Percentiles rank a stretch among this genome's conserved stretches.
Conservation (phyloP, 2,329 filamentous ascomycete species). For the Ascomycota sp. region DNA sequence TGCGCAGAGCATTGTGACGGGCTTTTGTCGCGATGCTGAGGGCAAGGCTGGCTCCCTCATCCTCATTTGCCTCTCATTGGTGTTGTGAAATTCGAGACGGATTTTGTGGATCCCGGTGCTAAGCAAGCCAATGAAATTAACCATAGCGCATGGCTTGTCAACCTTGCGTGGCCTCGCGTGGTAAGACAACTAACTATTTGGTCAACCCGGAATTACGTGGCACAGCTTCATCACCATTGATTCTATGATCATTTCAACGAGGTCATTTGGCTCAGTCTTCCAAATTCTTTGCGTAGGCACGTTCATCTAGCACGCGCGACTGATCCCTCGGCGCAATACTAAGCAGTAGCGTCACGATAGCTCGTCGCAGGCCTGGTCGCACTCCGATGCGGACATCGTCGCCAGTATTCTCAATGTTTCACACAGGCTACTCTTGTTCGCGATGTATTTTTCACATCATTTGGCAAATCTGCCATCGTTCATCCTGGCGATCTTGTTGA, state of each 20-base stretch:
- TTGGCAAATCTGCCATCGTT: slow-evolving; percentile 14
- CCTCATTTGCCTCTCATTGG: too few species aligned
- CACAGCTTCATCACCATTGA: background rate
- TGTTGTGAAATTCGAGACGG: too few species aligned
- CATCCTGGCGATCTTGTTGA: slow-evolving; percentile 17
- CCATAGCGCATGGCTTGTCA: slow-evolving; percentile 6
- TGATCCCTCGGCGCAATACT: background rate
- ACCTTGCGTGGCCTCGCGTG: slow-evolving; percentile 6
- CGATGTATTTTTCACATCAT: slow-evolving; percentile 3
- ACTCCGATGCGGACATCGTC: background rate
- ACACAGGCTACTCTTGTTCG: too few species aligned
- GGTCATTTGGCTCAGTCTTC: background rate
- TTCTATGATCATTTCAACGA: background rate
- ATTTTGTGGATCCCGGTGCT: background rate
- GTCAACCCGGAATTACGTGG: background rate
- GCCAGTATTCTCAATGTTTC: too few species aligned
- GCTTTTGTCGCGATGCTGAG: background rate
- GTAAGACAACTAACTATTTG: background rate
- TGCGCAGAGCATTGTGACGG: slow-evolving; percentile 18
- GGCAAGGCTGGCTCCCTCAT: too few species aligned
- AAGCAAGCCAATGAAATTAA: slow-evolving; percentile 7
- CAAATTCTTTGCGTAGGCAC: too few species aligned
- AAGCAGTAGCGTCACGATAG: background rate
- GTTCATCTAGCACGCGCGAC: too few species aligned
- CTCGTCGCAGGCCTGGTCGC: too few species aligned